Percentiles rank a stretch among this genome's conserved stretches.
Conservation (phyloP, 2,329 filamentous ascomycete species). For the Xylariales sp. region DNA sequence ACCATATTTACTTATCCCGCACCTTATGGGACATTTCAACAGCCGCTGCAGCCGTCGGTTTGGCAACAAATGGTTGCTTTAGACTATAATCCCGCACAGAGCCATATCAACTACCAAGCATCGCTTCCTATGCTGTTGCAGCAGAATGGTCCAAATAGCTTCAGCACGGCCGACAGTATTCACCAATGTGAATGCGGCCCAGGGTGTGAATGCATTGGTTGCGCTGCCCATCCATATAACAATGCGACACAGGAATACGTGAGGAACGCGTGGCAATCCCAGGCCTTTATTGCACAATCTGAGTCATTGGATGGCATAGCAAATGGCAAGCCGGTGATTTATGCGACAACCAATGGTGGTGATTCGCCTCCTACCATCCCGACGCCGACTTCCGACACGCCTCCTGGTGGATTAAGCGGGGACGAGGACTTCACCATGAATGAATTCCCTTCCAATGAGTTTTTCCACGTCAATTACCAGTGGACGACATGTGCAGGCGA, state of each 20-base stretch:
- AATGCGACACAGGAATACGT: constrained; percentile 48
- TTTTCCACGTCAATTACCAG: no score
- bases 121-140: no score
- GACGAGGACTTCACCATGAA: no score
- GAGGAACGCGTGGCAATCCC: constrained; percentile 14
- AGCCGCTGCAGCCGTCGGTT: background rate
- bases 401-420: background rate
- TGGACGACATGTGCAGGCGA: constrained; percentile 40
- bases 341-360: no score
- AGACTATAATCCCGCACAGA: background rate
- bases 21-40: constrained; percentile 44
- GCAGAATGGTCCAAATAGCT: constrained; percentile 15
- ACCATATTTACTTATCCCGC: constrained; percentile 49
- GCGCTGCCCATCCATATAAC: constrained; percentile 5
- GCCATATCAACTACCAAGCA: no score
- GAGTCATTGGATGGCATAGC: no score
- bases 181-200: constrained; percentile 4
- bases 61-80: background rate
- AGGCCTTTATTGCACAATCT: no score
- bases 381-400: background rate
- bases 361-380: background rate
- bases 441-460: no score
- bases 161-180: background rate
- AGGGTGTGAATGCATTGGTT: constrained; percentile 3
- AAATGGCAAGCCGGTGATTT: no score